A percentile compares a stretch with the other conserved stretches of the same genome.
Conservation (phyloP, 2,329 filamentous ascomycete species). For the Penicillium sp. region DNA sequence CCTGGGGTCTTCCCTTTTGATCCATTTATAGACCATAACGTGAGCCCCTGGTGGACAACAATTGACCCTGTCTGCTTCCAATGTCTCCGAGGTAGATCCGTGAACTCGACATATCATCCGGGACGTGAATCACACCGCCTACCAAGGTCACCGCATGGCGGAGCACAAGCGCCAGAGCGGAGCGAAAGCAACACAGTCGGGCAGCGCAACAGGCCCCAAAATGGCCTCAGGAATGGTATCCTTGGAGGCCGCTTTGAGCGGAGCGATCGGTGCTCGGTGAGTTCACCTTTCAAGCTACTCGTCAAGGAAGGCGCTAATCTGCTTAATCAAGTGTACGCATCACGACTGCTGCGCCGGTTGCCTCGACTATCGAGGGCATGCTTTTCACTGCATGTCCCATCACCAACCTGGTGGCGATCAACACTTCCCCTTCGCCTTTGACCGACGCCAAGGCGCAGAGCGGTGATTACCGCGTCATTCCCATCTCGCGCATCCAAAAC, state of each 20-base stretch:
- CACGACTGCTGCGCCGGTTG: slow-evolving; percentile 49
- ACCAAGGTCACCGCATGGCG: slow-evolving; percentile 42
- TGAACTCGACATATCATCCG: neutral
- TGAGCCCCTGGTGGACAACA: neutral
- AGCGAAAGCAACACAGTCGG: slow-evolving; percentile 45
- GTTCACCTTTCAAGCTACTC: slow-evolving; percentile 17
- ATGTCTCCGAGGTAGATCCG: slow-evolving; percentile 3
- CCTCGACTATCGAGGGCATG: slow-evolving; percentile 55
- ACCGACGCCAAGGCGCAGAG: slow-evolving; percentile 36
- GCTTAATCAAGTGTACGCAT: slow-evolving; percentile 52
- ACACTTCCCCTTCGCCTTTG: slow-evolving; percentile 46
- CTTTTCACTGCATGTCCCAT: slow-evolving; percentile 59
- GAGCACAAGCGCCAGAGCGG: slow-evolving; percentile 56
- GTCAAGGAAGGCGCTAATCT: neutral
- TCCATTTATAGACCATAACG: neutral
- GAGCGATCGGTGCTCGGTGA: slow-evolving; percentile 59
- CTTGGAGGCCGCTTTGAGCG: slow-evolving; percentile 52
- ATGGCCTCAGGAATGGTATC: slow-evolving; percentile 46
- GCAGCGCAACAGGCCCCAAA: slow-evolving; percentile 33
- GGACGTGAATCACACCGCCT: slow-evolving; percentile 18
- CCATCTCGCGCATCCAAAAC: slow-evolving; percentile 54
- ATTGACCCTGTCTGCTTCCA: neutral
- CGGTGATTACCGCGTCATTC: slow-evolving; percentile 57
- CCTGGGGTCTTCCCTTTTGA: neutral
- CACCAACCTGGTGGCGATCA: slow-evolving; percentile 58